Conservation (phyloP, 495 filamentous ascomycete genomes). For the Talaromyces borbonicus region DNA sequence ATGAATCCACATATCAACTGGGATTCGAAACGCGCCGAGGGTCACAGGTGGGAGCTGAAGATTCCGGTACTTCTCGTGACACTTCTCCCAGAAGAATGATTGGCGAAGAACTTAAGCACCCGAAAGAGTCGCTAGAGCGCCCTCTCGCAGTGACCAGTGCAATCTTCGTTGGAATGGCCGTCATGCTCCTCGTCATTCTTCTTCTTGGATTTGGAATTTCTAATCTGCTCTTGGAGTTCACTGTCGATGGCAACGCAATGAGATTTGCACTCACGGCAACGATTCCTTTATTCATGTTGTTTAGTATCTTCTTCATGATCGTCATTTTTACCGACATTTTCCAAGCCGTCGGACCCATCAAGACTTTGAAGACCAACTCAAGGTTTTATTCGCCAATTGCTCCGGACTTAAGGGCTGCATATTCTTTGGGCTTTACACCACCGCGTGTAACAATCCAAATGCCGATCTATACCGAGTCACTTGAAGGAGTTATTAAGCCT, state of each 20-base stretch:
- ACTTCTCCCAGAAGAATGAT: neutral
- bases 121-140: slow-evolving; percentile 5
- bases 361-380: slow-evolving; percentile 11
- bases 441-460: slow-evolving; percentile 48
- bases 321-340: slow-evolving; percentile 13
- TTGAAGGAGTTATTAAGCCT: slow-evolving; percentile 50
- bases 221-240: slow-evolving; percentile 18
- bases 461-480: slow-evolving; percentile 67
- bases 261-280: slow-evolving; percentile 23
- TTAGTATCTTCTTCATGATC: slow-evolving; percentile 17
- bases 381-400: slow-evolving; percentile 12
- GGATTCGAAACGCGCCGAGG: neutral
- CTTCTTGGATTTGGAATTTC: slow-evolving; percentile 8
- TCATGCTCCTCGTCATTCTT: slow-evolving; percentile 9
- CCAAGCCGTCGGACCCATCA: slow-evolving; percentile 11
- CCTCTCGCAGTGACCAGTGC: slow-evolving; percentile 13
- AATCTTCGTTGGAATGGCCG: slow-evolving; percentile 19
- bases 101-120: slow-evolving; percentile 5
- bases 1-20: slow-evolving; percentile 4
- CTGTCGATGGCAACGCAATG: slow-evolving; percentile 16
- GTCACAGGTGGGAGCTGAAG: neutral
- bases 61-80: neutral
- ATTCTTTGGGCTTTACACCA: slow-evolving; percentile 7
- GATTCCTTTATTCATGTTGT: slow-evolving; percentile 21
- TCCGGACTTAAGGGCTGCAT: slow-evolving; percentile 10